A percentile compares a stretch with the other conserved stretches of the same genome.
Conservation (phyloP, 73 alveolate genomes). For the Paramecium primaurelia region DNA sequence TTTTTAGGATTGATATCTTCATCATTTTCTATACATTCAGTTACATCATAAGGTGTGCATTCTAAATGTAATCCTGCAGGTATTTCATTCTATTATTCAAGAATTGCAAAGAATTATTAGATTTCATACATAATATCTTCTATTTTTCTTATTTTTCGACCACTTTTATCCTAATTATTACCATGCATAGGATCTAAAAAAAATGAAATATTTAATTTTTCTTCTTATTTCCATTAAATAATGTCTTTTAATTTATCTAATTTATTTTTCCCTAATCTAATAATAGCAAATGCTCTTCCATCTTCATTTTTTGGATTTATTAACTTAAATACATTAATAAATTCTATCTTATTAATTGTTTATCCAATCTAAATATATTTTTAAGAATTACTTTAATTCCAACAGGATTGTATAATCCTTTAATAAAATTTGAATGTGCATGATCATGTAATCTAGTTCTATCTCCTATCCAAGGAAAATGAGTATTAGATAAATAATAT, state of each 20-base stretch:
- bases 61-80: constrained; percentile 68
- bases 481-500: constrained; percentile 46
- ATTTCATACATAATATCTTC: constrained; percentile 54
- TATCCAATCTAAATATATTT: constrained; percentile 39
- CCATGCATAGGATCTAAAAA: constrained; percentile 74
- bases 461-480: constrained; percentile 71
- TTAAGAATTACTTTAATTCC: constrained; percentile 41
- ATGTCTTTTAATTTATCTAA: constrained; percentile 29
- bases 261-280: constrained; percentile 59
- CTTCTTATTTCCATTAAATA: constrained; percentile 29
- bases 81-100: constrained; percentile 16
- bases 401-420: constrained; percentile 65
- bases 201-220: constrained; percentile 57
- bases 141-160: constrained; percentile 34
- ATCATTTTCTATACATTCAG: constrained; percentile 61
- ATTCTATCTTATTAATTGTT: constrained; percentile 16
- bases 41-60: constrained; percentile 58
- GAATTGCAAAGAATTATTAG: not conserved
- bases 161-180: constrained; percentile 47
- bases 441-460: constrained; percentile 59
- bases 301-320: constrained; percentile 61
- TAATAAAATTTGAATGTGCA: constrained; percentile 67
- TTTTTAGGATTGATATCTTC: constrained; percentile 34
- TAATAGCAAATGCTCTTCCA: constrained; percentile 61
- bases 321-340: not conserved